Evolutionary conservation across 192 early-diverging fungal species (phyloP), one percentile per base, ranked within the genome.

Genomic region (Lobosporangium transversale): DNA sequence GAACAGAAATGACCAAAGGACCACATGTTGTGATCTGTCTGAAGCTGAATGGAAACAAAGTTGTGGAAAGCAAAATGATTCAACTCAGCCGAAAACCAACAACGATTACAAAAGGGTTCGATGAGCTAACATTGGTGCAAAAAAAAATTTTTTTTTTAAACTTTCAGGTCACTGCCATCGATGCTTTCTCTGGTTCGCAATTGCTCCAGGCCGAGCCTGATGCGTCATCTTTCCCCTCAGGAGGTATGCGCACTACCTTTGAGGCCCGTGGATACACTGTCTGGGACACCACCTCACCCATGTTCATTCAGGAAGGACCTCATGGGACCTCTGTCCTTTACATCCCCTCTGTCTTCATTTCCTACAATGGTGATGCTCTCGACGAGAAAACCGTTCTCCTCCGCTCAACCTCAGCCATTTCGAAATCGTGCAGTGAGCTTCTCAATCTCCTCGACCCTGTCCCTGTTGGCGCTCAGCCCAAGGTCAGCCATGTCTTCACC

Each of bases 261-360:
- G 97, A 99, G 86, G 97, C 96, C 65, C 94, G 96, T 84, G 97
- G 97, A 58, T 99, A 99, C 90, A 99, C 96, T 76, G 94, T 99
- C 78, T 99, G 97, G 97, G 97, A 99, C 84, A 95, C 96, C 49
- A 93, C 84, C 59, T 92, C 91, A 70, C 95, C 95, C 71, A 95
- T 99, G 94, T 99, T 95, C 81, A 79, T 99, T 59, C 93, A 94
- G 84, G 81, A 88, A 43, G 97, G 92, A 32, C 95, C 96, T 33
- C 94, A 97, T 83, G 90, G 91, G 66, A 98, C 95, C 47, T 81
- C 92, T 20, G 90, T 97, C 69, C 88, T 99, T 54, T 99, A 99
- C 80, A 91, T 99, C 53, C 97, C 96, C 32, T 99, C 94, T 31
- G 95, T 97, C 61, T 99, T 96, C 82, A 99, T 99, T 80, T 96